Evolutionary conservation across 345 rosid genomes (phyloP).

Genomic region (Rhizophora mangle): DNA sequence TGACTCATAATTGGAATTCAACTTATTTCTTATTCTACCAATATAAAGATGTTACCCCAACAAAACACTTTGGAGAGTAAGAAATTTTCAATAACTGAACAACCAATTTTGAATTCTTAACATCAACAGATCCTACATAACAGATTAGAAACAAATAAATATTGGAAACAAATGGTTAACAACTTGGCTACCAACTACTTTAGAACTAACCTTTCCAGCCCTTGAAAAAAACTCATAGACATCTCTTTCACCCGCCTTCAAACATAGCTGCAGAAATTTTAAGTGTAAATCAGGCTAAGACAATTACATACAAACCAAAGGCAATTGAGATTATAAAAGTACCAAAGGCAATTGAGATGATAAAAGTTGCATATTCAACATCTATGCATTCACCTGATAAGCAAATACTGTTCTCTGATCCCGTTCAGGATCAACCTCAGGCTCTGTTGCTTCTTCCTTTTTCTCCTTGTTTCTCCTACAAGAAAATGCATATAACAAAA

Average conservation of each 20-base stretch:
- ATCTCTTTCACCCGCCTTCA: conserved; percentile 95
- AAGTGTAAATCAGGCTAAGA: conserved; percentile 4
- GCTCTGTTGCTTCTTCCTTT: conserved; percentile 71
- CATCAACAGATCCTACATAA: background rate
- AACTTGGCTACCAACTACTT: background rate
- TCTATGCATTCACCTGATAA: conserved; percentile 61
- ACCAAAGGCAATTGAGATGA: too few species aligned
- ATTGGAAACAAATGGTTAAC: background rate
- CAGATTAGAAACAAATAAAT: background rate
- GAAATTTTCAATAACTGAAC: background rate
- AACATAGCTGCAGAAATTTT: conserved; percentile 51
- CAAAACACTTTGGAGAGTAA: background rate
- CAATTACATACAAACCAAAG: background rate
- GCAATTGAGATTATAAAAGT: background rate
- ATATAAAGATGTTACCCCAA: conserved; percentile 2
- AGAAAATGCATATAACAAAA: conserved; percentile 22
- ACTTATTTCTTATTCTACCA: background rate
- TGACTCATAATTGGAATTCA: background rate
- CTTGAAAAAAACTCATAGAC: conserved; percentile 89
- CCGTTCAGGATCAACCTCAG: conserved; percentile 96
- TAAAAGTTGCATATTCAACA: conserved; percentile 1
- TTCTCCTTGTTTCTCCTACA: conserved; percentile 77
- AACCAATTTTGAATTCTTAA: background rate
- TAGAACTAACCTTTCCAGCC: conserved; percentile 85
- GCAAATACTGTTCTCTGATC: conserved; percentile 99